phyloP scores from a whole-genome alignment of 2,329 filamentous ascomycete genomes.

The Trichoderma oligosporum region DNA sequence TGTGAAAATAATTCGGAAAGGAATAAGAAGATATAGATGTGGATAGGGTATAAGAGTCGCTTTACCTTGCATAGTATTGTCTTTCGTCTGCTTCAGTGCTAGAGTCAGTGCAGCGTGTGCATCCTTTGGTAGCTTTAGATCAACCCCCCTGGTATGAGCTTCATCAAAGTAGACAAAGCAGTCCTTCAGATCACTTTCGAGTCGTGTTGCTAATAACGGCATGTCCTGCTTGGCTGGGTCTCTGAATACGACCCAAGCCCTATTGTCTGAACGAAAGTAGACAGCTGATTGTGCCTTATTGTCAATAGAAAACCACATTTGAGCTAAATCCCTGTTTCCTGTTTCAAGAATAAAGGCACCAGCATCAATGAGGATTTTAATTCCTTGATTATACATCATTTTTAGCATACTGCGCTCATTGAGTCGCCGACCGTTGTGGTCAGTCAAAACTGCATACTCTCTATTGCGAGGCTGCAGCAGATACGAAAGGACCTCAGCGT shows the following conservation, averaged over 20 bases:
- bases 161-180: slow-evolving; percentile 53
- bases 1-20: neutral
- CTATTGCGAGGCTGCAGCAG: slow-evolving; percentile 52
- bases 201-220: slow-evolving; percentile 52
- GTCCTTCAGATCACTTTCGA: slow-evolving; percentile 47
- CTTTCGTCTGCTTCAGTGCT: slow-evolving; percentile 55
- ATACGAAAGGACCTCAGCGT: slow-evolving; percentile 59
- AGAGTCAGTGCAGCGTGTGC: slow-evolving; percentile 54
- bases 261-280: slow-evolving; percentile 46
- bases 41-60: neutral
- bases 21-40: neutral
- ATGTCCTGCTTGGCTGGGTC: slow-evolving; percentile 38
- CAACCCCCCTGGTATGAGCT: slow-evolving; percentile 55
- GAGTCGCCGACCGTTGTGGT: slow-evolving; percentile 33
- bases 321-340: slow-evolving; percentile 48
- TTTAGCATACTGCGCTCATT: slow-evolving; percentile 45
- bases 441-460: slow-evolving; percentile 37
- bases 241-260: slow-evolving; percentile 24
- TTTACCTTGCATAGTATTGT: slow-evolving; percentile 58
- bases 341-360: slow-evolving; percentile 63
- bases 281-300: slow-evolving; percentile 45
- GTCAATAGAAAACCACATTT: slow-evolving; percentile 49
- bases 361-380: slow-evolving; percentile 59
- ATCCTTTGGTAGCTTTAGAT: slow-evolving; percentile 50
- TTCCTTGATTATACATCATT: slow-evolving; percentile 34